phyloP scores from a whole-genome alignment of 208 protist species.

The Vickermania spadyakhi region DNA sequence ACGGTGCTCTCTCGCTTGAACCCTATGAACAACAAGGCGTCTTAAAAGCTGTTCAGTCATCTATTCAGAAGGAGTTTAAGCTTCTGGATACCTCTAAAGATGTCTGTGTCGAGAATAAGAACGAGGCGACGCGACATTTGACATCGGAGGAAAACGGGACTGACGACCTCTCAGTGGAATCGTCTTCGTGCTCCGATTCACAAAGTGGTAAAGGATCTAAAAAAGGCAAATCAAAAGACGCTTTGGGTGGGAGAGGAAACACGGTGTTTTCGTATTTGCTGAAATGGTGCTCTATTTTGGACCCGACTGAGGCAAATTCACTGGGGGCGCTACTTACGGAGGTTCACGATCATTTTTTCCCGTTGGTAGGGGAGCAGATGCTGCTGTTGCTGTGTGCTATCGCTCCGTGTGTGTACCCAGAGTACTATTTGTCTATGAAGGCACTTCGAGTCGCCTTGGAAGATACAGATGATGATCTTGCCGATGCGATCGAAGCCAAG shows the following conservation, averaged over 20 bases:
- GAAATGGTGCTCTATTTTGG: not conserved
- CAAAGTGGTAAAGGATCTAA: not conserved
- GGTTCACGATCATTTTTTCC: conserved; percentile 11
- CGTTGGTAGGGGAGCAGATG: conserved; percentile 13
- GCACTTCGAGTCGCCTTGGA: conserved; percentile 51
- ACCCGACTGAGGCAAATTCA: conserved; percentile 1
- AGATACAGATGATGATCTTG: conserved; percentile 1
- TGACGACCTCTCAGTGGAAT: not conserved
- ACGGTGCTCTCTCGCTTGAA: not conserved
- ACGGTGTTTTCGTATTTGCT: not conserved
- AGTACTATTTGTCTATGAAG: conserved; percentile 72
- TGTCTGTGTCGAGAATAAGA: not conserved
- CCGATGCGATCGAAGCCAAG: conserved; percentile 1
- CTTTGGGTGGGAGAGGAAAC: not conserved
- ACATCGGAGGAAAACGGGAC: not conserved
- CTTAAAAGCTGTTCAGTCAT: not conserved
- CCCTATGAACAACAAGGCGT: not conserved
- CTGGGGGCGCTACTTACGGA: conserved; percentile 30
- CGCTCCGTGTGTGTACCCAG: conserved; percentile 42
- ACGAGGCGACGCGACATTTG: not conserved
- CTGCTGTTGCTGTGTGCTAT: conserved; percentile 40
- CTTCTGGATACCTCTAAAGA: not conserved
- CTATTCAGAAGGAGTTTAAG: not conserved
- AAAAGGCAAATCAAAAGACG: not conserved
- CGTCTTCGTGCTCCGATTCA: not conserved